Evolutionary conservation across 257 asterid genomes (phyloP).

Genomic region (Nicotiana obtusifolia): DNA sequence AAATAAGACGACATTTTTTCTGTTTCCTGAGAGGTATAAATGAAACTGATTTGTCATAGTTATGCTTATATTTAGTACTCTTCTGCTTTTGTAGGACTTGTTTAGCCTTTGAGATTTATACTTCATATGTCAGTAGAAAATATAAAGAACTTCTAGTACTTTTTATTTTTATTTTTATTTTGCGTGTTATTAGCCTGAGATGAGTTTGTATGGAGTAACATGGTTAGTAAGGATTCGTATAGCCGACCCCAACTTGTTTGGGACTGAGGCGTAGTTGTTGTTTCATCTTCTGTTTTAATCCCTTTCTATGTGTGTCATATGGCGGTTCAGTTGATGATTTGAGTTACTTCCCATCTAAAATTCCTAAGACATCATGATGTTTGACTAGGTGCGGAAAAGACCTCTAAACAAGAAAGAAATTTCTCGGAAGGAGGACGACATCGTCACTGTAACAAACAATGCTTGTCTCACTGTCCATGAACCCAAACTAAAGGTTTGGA

Average conservation of each 20-base stretch:
- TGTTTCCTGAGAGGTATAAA: background rate
- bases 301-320: background rate
- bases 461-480: constrained; percentile 80
- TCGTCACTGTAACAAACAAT: constrained; percentile 78
- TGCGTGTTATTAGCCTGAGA: no score
- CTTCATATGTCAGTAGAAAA: no score
- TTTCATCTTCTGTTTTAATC: background rate
- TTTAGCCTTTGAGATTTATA: no score
- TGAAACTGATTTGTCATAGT: background rate
- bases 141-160: no score
- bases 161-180: no score
- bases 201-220: no score
- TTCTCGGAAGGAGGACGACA: constrained; percentile 88
- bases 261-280: background rate
- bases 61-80: background rate
- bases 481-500: constrained; percentile 84
- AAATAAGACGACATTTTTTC: background rate
- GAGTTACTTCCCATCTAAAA: background rate
- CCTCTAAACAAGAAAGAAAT: constrained; percentile 94
- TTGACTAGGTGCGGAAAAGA: constrained; percentile 87
- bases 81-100: no score
- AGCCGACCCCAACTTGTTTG: no score
- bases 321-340: background rate
- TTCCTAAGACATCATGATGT: background rate
- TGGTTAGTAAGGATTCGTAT: no score